These are phyloP conservation scores for Wickerhamiella azymoides DNA, from an alignment of 805 yeast genomes.

Conservation along the genomic window DNA sequence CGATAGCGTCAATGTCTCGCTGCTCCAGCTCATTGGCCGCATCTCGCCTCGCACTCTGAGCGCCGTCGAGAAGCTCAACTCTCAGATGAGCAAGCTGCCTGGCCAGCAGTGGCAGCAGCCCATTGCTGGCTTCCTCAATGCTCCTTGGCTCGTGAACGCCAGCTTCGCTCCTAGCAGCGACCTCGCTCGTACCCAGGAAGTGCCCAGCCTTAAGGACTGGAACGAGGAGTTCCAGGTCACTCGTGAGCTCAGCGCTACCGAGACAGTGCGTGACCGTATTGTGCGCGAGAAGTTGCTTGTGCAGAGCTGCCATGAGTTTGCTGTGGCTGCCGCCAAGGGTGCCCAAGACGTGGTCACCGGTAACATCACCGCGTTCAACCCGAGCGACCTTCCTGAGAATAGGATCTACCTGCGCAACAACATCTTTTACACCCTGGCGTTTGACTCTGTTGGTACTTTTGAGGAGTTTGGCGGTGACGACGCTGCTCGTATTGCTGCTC, in stretches of 20 bases:
- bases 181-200: constrained; percentile 44
- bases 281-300: constrained; percentile 62
- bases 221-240: constrained; percentile 81
- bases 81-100: constrained; percentile 14
- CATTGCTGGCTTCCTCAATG: constrained; percentile 41
- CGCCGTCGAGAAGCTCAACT: constrained; percentile 48
- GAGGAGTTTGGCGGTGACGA: constrained; percentile 61
- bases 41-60: constrained; percentile 50
- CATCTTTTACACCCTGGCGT: constrained; percentile 72
- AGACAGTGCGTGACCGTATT: constrained; percentile 49
- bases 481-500: constrained; percentile 69
- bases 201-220: constrained; percentile 48
- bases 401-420: constrained; percentile 68
- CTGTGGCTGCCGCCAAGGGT: constrained; percentile 60
- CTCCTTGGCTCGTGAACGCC: constrained; percentile 61
- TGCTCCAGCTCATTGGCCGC: constrained; percentile 46
- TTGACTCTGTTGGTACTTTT: constrained; percentile 55
- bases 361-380: constrained; percentile 63
- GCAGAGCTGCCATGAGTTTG: constrained; percentile 62
- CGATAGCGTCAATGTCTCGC: constrained; percentile 31
- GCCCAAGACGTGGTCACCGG: constrained; percentile 67
- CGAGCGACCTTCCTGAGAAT: constrained; percentile 47
- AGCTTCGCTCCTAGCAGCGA: constrained; percentile 28
- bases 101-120: constrained; percentile 35
- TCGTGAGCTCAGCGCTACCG: constrained; percentile 41